These are phyloP conservation scores for Pythium phragmiticola DNA, from an alignment of 352 stramenopile genomes.

Conservation along the genomic window DNA sequence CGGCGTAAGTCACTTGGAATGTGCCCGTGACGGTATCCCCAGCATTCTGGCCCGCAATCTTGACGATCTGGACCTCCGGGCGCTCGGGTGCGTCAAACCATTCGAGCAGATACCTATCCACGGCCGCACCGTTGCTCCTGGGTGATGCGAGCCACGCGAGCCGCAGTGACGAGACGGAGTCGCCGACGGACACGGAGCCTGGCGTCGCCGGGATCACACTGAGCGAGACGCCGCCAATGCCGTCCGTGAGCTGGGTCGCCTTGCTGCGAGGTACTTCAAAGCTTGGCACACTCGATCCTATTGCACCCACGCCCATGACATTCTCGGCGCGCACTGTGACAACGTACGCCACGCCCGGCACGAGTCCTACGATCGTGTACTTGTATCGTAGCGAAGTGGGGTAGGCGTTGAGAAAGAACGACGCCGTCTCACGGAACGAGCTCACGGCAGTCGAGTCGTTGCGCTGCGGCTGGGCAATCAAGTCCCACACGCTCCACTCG, in stretches of 20 bases:
- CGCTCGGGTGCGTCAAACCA: constrained; percentile 58
- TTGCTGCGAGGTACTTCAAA: constrained; percentile 65
- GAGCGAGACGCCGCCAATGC: constrained; percentile 51
- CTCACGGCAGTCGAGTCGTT: constrained; percentile 5
- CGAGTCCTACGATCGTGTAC: constrained; percentile 54
- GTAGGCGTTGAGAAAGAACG: constrained; percentile 47
- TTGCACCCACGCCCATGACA: constrained; percentile 59
- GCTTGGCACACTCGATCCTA: constrained; percentile 37
- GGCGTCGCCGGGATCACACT: constrained; percentile 38
- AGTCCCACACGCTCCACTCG: constrained; percentile 69
- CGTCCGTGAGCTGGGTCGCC: constrained; percentile 42
- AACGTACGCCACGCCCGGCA: constrained; percentile 44
- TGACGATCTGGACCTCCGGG: constrained; percentile 69
- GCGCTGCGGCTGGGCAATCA: constrained; percentile 38
- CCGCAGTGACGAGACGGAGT: constrained; percentile 38
- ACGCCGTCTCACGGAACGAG: constrained; percentile 41
- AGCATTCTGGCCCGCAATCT: constrained; percentile 45
- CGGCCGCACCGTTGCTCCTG: constrained; percentile 39
- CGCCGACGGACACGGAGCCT: constrained; percentile 29
- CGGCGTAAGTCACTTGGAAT: constrained; percentile 68
- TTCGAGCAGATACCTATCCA: constrained; percentile 71
- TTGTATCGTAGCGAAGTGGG: constrained; percentile 64
- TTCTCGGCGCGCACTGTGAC: constrained; percentile 69
- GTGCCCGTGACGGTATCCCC: constrained; percentile 60
- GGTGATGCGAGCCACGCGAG: constrained; percentile 57